Base-by-base conservation (phyloP, 2,329 filamentous ascomycete genomes). In the Xylariaceae sp. region DNA sequence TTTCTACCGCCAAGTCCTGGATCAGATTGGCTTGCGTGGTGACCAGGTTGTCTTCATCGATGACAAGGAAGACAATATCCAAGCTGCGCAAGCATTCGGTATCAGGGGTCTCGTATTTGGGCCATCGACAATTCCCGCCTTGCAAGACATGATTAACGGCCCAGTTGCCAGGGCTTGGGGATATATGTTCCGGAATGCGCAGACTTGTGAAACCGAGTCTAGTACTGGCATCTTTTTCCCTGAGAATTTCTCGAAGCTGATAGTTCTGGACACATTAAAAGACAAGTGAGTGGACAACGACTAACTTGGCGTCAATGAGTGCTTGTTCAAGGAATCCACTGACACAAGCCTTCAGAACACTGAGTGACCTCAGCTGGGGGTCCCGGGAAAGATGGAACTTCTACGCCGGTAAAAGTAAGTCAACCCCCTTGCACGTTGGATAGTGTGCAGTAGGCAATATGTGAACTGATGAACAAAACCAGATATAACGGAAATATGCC, bases 1-100 rank as follows among this genome's bases (percentile, higher is more conserved):
- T 2, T 76, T 73, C 63, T 75, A 72, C 62, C 57, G 59, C 10
- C 60, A 71, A 50, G 71, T 74, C 5, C 63, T 75, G 9, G 45
- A 68, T 1, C 57, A 65, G 0, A 66, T 69, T 13, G 53, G 37
- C 2, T 34, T 59, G 34, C 7, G 15, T 13, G 47, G 57, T 8
- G 50, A 55, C 51, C 54, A 59, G 42, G 51, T 55, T 11, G 30
- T 56, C 51, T 62, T 62, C 48, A 55, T 62, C 50, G 60, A 62
- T n/a, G 57, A 62, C 52, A 62, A 62, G 53, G 37, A 49, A 51
- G 56, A 61, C 45, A 61, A 63, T 48, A 53, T 61, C 18, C 50
- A 49, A 9, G 58, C 56, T 35, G 61, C 58, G 58, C 53, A 23
- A 15, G 60, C 62, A 2, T 56, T 73, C 4, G 73, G 73, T 1